Conservation (phyloP, 768 basidiomycete genomes). For the Glaciozyma martinii region DNA sequence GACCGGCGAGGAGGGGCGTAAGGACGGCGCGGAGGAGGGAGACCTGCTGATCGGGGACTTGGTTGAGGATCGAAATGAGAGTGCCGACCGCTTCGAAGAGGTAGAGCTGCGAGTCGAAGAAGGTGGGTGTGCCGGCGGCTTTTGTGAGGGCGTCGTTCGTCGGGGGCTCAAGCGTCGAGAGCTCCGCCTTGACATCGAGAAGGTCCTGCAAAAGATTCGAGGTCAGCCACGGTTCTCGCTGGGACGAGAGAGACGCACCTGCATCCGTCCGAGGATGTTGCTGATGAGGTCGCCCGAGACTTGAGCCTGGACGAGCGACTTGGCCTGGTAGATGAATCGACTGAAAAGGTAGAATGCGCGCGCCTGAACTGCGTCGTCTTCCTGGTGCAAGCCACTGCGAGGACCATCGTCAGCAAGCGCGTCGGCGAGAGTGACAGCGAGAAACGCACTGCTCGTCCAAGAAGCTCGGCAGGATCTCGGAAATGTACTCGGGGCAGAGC, state of each 20-base stretch:
- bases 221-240: background rate
- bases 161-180: slow-evolving; percentile 66
- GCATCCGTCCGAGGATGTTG: slow-evolving; percentile 52
- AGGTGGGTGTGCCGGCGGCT: slow-evolving; percentile 59
- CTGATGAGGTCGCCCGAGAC: slow-evolving; percentile 54
- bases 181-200: slow-evolving; percentile 60
- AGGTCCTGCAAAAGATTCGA: slow-evolving; percentile 55
- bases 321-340: slow-evolving; percentile 76
- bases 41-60: slow-evolving; percentile 55
- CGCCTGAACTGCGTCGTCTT: slow-evolving; percentile 57
- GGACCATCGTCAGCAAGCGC: background rate
- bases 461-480: slow-evolving; percentile 80
- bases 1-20: slow-evolving; percentile 68
- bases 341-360: slow-evolving; percentile 87
- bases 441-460: slow-evolving; percentile 62
- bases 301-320: slow-evolving; percentile 54
- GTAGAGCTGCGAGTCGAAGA: slow-evolving; percentile 85
- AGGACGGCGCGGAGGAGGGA: slow-evolving; percentile 56
- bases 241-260: slow-evolving; percentile 34
- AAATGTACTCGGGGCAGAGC: slow-evolving; percentile 76
- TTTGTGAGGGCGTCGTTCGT: slow-evolving; percentile 62
- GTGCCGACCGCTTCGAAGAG: slow-evolving; percentile 86
- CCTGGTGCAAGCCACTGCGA: slow-evolving; percentile 73
- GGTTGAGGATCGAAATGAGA: slow-evolving; percentile 66
- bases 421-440: background rate